Conservation (phyloP, 768 basidiomycete genomes). For the Tephrocybe sp. region DNA sequence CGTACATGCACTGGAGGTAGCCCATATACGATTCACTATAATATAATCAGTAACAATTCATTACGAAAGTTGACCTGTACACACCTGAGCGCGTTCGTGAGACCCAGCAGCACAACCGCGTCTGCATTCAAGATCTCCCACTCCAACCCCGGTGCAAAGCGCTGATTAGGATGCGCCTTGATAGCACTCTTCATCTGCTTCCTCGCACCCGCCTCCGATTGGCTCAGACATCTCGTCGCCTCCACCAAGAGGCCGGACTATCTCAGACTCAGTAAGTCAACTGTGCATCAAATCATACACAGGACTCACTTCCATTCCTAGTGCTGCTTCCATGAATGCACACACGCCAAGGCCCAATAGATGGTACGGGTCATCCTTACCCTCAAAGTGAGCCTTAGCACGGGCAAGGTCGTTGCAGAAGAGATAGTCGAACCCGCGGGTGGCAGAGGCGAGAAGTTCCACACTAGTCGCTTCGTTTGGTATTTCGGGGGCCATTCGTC, state of each 20-base stretch:
- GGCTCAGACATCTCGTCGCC: constrained; percentile 53
- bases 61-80: constrained; percentile 17
- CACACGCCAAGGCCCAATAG: constrained; percentile 70
- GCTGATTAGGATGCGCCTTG: constrained; percentile 34
- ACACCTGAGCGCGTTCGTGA: constrained; percentile 71
- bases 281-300: not conserved
- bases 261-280: not conserved
- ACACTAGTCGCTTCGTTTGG: constrained; percentile 10
- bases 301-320: constrained; percentile 72
- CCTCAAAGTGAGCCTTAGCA: constrained; percentile 52
- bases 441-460: constrained; percentile 35
- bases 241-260: constrained; percentile 64
- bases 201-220: constrained; percentile 62
- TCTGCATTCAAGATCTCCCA: constrained; percentile 80
- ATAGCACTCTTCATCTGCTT: constrained; percentile 38
- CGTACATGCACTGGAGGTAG: constrained; percentile 74
- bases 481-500: constrained; percentile 1
- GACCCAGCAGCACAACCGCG: constrained; percentile 64
- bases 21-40: constrained; percentile 74
- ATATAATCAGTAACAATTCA: not conserved
- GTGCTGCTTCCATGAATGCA: constrained; percentile 72
- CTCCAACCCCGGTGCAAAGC: constrained; percentile 64
- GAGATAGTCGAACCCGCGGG: constrained; percentile 62
- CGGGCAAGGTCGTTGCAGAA: constrained; percentile 66
- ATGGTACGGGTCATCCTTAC: constrained; percentile 65